Conservation (phyloP, 2,329 filamentous ascomycete genomes). For the Colletotrichum chrysophilum region DNA sequence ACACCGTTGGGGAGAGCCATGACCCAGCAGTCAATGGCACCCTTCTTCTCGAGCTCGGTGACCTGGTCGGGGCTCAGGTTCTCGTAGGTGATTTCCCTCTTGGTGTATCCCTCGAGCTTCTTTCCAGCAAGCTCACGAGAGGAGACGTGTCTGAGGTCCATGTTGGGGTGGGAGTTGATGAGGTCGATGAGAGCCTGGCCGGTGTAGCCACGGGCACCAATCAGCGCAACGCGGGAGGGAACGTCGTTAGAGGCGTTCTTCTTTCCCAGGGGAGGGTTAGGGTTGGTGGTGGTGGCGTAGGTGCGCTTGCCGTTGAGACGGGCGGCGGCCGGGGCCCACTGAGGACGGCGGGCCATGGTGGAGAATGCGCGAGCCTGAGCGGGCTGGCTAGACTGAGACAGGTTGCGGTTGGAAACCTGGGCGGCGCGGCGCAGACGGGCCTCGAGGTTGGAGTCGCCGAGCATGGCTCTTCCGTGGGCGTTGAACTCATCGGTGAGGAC, state of each 20-base stretch:
- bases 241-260: conserved; percentile 80
- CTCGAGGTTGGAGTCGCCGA: conserved; percentile 88
- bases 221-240: conserved; percentile 82
- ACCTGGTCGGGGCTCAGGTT: conserved; percentile 89
- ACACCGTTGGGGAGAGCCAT: conserved; percentile 97
- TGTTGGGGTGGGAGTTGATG: conserved; percentile 84
- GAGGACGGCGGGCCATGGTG: conserved; percentile 52
- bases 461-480: conserved; percentile 82
- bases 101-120: conserved; percentile 87
- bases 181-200: conserved; percentile 89
- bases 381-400: conserved; percentile 33
- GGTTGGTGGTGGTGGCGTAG: conserved; percentile 69
- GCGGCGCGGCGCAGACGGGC: conserved; percentile 82
- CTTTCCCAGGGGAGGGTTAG: conserved; percentile 87
- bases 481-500: conserved; percentile 86
- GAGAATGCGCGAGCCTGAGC: conserved; percentile 64
- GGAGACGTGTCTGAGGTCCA: conserved; percentile 90
- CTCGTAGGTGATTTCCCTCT: conserved; percentile 91
- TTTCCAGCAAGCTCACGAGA: conserved; percentile 91
- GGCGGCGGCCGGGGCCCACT: conserved; percentile 27
- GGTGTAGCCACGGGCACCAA: conserved; percentile 92
- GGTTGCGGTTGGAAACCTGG: conserved; percentile 65
- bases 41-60: conserved; percentile 80
- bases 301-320: conserved; percentile 23
- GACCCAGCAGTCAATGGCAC: conserved; percentile 93